Conservation (phyloP, 441 rosid genomes). For the Aquilaria agallochum region DNA sequence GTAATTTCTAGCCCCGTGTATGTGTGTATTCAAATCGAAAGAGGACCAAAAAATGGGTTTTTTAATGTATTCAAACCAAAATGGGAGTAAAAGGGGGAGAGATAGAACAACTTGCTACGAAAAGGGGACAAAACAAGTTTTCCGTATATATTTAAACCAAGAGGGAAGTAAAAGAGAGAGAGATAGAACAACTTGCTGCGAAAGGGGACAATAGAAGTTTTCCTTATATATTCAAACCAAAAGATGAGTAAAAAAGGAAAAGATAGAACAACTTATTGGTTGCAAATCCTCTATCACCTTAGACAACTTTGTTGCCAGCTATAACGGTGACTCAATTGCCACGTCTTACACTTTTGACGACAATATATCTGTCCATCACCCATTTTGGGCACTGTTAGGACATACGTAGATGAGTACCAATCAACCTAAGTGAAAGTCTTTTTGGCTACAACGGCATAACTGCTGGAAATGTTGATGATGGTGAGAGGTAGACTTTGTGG, state of each 20-base stretch:
- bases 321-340: slow-evolving; percentile 75
- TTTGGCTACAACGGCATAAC: slow-evolving; percentile 8
- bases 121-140: too few relatives aligned
- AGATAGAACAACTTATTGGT: slow-evolving; percentile 40
- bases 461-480: slow-evolving; percentile 8
- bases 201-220: too few relatives aligned
- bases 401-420: slow-evolving; percentile 68
- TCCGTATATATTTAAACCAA: too few relatives aligned
- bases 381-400: slow-evolving; percentile 74
- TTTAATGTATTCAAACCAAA: too few relatives aligned
- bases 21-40: too few relatives aligned
- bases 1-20: too few relatives aligned
- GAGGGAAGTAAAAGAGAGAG: too few relatives aligned
- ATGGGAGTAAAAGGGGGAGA: too few relatives aligned
- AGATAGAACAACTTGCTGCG: too few relatives aligned
- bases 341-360: slow-evolving; percentile 79
- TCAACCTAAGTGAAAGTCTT: slow-evolving; percentile 48
- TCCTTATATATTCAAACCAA: too few relatives aligned
- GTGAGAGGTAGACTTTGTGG: slow-evolving; percentile 7
- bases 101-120: too few relatives aligned
- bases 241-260: not conserved
- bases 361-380: slow-evolving; percentile 65
- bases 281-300: slow-evolving; percentile 80
- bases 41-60: too few relatives aligned
- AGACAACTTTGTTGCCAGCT: slow-evolving; percentile 62